phyloP scores from a whole-genome alignment of 225 moss, liverwort and hornwort genomes.

The Polytrichum formosum region DNA sequence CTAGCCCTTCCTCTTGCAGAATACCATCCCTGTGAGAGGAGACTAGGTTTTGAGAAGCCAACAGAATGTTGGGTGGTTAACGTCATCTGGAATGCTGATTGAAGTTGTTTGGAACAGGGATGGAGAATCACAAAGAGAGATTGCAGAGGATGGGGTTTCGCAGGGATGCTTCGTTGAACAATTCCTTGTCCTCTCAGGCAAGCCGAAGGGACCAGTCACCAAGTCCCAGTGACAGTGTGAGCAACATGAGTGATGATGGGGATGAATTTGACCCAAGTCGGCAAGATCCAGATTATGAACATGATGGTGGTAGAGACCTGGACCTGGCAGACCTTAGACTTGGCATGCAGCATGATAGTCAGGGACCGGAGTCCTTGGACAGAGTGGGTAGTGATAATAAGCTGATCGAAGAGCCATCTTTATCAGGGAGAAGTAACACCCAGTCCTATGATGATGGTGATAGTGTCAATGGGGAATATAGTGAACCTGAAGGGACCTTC shows the following conservation, averaged over 20 bases:
- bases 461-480: conserved; percentile 33
- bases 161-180: background rate
- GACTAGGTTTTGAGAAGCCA: too few relatives aligned
- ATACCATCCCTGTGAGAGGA: too few relatives aligned
- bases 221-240: conserved; percentile 38
- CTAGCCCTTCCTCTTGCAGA: too few relatives aligned
- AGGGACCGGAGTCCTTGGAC: conserved; percentile 41
- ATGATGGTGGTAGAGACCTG: conserved; percentile 49
- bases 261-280: conserved; percentile 56
- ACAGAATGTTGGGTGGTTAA: too few relatives aligned
- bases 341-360: conserved; percentile 35
- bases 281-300: conserved; percentile 56
- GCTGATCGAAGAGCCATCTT: conserved; percentile 2
- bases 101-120: conserved; percentile 15
- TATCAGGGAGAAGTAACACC: conserved; percentile 38
- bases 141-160: background rate
- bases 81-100: too few relatives aligned
- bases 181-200: conserved; percentile 28
- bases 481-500: conserved; percentile 29
- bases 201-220: conserved; percentile 37
- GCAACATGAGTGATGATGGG: conserved; percentile 71
- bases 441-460: conserved; percentile 44
- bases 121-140: conserved; percentile 16
- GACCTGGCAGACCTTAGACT: conserved; percentile 46
- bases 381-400: conserved; percentile 21